Base-by-base conservation (phyloP, 441 rosid genomes). In the Kokia cookei region DNA sequence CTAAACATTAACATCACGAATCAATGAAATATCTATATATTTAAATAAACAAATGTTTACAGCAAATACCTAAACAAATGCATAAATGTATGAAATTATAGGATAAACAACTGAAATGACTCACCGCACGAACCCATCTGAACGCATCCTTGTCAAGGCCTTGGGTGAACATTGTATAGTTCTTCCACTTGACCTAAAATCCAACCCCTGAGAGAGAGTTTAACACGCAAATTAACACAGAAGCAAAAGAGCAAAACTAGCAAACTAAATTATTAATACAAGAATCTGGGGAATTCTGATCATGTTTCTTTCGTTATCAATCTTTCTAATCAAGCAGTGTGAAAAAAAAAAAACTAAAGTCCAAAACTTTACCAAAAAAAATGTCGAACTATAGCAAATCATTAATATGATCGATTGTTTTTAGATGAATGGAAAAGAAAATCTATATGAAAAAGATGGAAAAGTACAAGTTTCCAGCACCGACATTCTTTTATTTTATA, bases 91-190 rank as follows among this genome's bases (percentile, higher is more conserved):
- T 13, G 40, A 48, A 50, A 27, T 6, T 50, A 27, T 2, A 68
- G 1, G 53, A 68, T 65, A 65, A 8, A 15, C 35, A 50, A 27
- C 29, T 19, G 9, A 50, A 65, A 50, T 65, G 17, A 65, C 62
- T 54, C 60, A 93, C 97, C 95, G 85, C 86, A 59, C 80, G 85
- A 59, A 83, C 71, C 93, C 90, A 83, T 86, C 82, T 81, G 57
- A 84, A 75, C 17, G 82, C 85, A 70, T 65, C 77, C 32, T 51
- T 65, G 73, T 79, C 73, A 3, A 78, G 83, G 26, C 85, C 87
- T 77, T 85, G 86, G 0, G 81, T 66, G 82, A 88, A 87, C 98
- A 93, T 93, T 60, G 74, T 59, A 53, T 5, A 73, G 19, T 48
- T 73, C 66, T 76, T 65, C 75, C 59, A 57, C 74, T 73, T 82